These are phyloP conservation scores for Quercus suber DNA, from an alignment of 306 rosid species.

Conservation along the genomic window DNA sequence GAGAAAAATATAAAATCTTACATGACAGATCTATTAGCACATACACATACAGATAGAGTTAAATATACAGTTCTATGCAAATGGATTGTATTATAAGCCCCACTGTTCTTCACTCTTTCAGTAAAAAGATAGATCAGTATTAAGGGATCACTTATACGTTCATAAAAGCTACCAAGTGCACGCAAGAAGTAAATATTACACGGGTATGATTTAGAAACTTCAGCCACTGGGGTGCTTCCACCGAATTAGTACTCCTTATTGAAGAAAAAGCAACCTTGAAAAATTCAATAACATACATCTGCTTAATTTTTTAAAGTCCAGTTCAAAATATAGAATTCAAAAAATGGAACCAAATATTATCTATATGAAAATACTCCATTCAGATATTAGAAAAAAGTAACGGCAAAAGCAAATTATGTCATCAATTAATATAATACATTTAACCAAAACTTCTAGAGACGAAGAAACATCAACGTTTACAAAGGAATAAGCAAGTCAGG, in stretches of 20 bases:
- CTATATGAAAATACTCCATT: background rate
- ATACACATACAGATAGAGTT: background rate
- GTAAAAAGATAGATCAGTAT: too few species aligned
- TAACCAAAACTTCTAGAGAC: background rate
- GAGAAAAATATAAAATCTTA: background rate
- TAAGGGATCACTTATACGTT: too few species aligned
- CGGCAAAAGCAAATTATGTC: background rate
- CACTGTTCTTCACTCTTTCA: too few species aligned
- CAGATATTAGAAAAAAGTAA: background rate
- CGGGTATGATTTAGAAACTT: too few species aligned
- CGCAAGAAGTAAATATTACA: too few species aligned
- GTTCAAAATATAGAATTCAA: background rate
- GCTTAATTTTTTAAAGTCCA: background rate
- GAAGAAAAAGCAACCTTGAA: too few species aligned
- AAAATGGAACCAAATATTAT: background rate
- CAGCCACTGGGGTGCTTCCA: too few species aligned
- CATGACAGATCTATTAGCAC: constrained; percentile 8
- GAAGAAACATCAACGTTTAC: constrained; percentile 58
- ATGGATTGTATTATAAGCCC: background rate
- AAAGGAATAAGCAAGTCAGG: constrained; percentile 15
- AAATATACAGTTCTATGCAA: background rate
- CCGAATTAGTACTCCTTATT: too few species aligned
- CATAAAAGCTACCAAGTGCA: too few species aligned
- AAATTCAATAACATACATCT: background rate
- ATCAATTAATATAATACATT: background rate